These are phyloP conservation scores for Auxenochlorella pyrenoidosa DNA, from an alignment of 139 green algal species.

Conservation along the genomic window DNA sequence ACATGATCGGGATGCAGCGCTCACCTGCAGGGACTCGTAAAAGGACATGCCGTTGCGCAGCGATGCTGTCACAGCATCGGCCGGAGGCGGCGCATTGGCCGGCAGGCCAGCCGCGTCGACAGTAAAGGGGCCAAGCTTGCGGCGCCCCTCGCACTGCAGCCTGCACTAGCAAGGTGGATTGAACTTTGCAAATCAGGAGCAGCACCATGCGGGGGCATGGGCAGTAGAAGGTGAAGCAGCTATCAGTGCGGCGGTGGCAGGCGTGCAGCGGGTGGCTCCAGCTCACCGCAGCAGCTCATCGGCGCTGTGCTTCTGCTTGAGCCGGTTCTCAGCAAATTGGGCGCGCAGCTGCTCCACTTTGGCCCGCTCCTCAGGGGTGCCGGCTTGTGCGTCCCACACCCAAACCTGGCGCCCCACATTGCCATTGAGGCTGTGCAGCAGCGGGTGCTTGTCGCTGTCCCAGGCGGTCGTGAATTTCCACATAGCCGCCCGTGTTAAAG, in stretches of 20 bases:
- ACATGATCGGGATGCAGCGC: background rate
- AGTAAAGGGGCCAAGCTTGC: conserved; percentile 6
- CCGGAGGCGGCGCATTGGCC: background rate
- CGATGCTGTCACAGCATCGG: conserved; percentile 19
- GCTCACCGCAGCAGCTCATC: conserved; percentile 86
- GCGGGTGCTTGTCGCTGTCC: conserved; percentile 41
- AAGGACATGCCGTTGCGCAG: conserved; percentile 78
- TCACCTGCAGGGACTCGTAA: conserved; percentile 77
- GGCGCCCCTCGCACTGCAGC: conserved; percentile 33
- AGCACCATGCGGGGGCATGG: background rate
- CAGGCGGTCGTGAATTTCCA: conserved; percentile 41
- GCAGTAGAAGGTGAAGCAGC: background rate
- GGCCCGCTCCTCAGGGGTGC: conserved; percentile 70
- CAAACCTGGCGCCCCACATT: conserved; percentile 85
- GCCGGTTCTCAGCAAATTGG: conserved; percentile 70
- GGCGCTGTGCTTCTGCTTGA: conserved; percentile 76
- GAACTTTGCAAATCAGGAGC: no score
- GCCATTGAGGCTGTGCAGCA: conserved; percentile 66
- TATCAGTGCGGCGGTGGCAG: background rate
- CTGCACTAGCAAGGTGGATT: conserved; percentile 1
- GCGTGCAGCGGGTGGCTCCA: background rate
- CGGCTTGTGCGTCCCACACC: conserved; percentile 70
- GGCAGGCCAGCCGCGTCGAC: conserved; percentile 11
- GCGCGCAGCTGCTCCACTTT: conserved; percentile 68
- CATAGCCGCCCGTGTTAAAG: conserved; percentile 7